Percentiles rank a stretch among this genome's conserved stretches.
These are phyloP conservation scores for Alternaria sp. DNA, from an alignment of 2,329 filamentous ascomycete genomes.

Conservation along the genomic window DNA sequence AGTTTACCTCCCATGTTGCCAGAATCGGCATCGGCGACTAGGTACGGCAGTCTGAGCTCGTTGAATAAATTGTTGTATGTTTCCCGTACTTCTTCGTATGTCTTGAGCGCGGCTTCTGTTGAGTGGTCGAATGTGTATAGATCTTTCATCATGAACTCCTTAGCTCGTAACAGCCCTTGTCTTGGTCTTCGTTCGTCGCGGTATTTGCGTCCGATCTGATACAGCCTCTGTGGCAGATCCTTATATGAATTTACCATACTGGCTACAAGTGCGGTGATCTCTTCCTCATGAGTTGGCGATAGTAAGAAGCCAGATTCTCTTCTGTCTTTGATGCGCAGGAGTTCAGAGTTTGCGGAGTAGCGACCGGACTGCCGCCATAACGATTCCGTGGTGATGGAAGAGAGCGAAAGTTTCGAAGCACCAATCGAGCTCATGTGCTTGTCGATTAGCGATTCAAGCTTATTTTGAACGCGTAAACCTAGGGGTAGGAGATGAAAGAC, in stretches of 20 bases:
- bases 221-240: slow-evolving; percentile 82
- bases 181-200: slow-evolving; percentile 89
- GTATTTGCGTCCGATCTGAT: slow-evolving; percentile 94
- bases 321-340: slow-evolving; percentile 82
- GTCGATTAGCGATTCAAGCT: slow-evolving; percentile 84
- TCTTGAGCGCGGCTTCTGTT: slow-evolving; percentile 71
- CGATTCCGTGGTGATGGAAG: slow-evolving; percentile 82
- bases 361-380: slow-evolving; percentile 87
- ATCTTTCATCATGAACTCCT: slow-evolving; percentile 98
- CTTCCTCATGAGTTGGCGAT: slow-evolving; percentile 94
- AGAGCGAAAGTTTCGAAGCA: slow-evolving; percentile 81
- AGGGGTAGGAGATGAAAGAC: slow-evolving; percentile 92
- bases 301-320: slow-evolving; percentile 77
- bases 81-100: slow-evolving; percentile 75
- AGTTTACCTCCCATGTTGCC: slow-evolving; percentile 94
- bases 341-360: slow-evolving; percentile 77
- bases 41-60: slow-evolving; percentile 80
- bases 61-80: slow-evolving; percentile 81
- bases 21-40: slow-evolving; percentile 88
- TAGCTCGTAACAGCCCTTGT: slow-evolving; percentile 82
- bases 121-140: slow-evolving; percentile 91
- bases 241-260: slow-evolving; percentile 80
- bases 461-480: slow-evolving; percentile 84
- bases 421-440: slow-evolving; percentile 84
- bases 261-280: slow-evolving; percentile 84